These are phyloP conservation scores for Dothistroma septosporum DNA, from an alignment of 2,329 filamentous ascomycete genomes.

Conservation along the genomic window DNA sequence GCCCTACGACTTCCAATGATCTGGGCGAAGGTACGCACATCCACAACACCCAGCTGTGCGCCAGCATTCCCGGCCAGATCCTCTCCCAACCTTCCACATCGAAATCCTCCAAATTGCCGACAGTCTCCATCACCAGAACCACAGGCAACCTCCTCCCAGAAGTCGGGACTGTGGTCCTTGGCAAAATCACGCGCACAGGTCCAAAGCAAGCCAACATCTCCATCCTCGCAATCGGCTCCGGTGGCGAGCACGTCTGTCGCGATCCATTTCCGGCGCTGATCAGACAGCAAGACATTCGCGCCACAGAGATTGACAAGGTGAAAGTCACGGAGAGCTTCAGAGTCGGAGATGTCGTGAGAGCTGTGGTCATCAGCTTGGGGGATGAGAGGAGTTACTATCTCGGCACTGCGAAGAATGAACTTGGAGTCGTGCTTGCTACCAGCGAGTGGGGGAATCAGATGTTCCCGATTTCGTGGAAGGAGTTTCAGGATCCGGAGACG, in stretches of 20 bases:
- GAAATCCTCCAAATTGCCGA: slow-evolving; percentile 48
- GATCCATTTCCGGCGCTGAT: slow-evolving; percentile 35
- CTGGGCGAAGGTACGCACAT: slow-evolving; percentile 83
- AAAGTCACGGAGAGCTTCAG: slow-evolving; percentile 87
- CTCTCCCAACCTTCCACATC: slow-evolving; percentile 34
- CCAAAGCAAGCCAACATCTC: slow-evolving; percentile 79
- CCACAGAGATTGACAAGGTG: slow-evolving; percentile 93
- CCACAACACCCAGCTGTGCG: slow-evolving; percentile 67
- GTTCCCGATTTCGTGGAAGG: slow-evolving; percentile 92
- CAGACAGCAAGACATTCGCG: slow-evolving; percentile 73
- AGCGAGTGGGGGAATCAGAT: slow-evolving; percentile 86
- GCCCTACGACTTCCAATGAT: slow-evolving; percentile 60
- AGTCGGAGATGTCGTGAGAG: slow-evolving; percentile 86
- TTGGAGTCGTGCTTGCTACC: slow-evolving; percentile 88
- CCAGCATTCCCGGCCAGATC: slow-evolving; percentile 71
- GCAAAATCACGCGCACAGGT: slow-evolving; percentile 78
- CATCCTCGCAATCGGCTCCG: slow-evolving; percentile 74
- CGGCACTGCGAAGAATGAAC: slow-evolving; percentile 84
- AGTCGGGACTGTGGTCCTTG: slow-evolving; percentile 75
- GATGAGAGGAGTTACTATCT: slow-evolving; percentile 95
- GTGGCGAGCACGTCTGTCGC: slow-evolving; percentile 25
- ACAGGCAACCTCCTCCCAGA: slow-evolving; percentile 77
- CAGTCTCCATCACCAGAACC: slow-evolving; percentile 39
- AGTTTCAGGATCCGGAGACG: slow-evolving; percentile 80
- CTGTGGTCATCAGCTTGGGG: slow-evolving; percentile 75